Evolutionary conservation across 768 basidiomycete genomes (phyloP).

Genomic region (Porpolomopsis calyptriformis): DNA sequence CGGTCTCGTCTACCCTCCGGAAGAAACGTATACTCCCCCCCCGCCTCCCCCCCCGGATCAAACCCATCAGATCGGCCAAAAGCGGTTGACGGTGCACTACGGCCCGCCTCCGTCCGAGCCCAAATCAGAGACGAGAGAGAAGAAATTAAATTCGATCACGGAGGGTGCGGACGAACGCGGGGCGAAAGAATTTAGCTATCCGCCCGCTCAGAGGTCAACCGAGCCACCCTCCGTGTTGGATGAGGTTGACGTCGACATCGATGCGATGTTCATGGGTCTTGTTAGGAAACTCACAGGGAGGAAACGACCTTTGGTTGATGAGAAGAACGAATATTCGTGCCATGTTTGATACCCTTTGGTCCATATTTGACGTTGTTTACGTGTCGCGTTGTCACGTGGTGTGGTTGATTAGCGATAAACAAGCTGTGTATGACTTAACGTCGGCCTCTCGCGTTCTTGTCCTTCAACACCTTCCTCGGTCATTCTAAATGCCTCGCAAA

Average conservation of each 20-base stretch:
- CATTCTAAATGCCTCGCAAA: constrained; percentile 57
- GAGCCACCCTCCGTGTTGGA: not conserved
- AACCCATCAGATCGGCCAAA: not conserved
- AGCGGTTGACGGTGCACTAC: not conserved
- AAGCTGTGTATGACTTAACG: not conserved
- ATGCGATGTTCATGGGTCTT: not conserved
- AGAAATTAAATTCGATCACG: constrained; percentile 21
- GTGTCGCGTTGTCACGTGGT: constrained; percentile 5
- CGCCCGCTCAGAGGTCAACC: not conserved
- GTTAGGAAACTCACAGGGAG: not conserved
- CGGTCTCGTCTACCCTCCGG: constrained; percentile 46
- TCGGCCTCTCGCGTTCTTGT: constrained; percentile 1
- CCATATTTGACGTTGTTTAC: constrained; percentile 3
- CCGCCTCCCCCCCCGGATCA: not conserved
- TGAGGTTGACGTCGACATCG: not conserved
- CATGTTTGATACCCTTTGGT: not conserved
- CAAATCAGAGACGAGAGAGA: constrained; percentile 4
- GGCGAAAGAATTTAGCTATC: not conserved
- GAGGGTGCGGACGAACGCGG: constrained; percentile 27
- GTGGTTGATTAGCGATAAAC: constrained; percentile 4
- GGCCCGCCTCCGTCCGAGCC: not conserved
- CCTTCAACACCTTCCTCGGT: constrained; percentile 4
- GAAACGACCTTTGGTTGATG: not conserved
- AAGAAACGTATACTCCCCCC: not conserved
- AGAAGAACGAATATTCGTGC: not conserved